Base-by-base conservation (phyloP, 2,329 filamentous ascomycete species). In the Pestalotiopsis sp. region DNA sequence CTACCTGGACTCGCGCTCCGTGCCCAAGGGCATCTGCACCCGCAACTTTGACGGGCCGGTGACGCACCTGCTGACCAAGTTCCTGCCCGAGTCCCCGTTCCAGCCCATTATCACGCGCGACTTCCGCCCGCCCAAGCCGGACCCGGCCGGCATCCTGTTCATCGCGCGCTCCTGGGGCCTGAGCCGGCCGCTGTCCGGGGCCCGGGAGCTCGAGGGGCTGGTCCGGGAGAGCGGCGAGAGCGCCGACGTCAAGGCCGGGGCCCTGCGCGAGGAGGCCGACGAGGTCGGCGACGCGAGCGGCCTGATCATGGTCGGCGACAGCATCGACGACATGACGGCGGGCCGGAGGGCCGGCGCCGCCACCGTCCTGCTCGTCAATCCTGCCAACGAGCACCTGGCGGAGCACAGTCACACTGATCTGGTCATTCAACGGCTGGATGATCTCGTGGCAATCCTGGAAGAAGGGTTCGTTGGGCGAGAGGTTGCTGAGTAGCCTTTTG, bases 321-420 rank as follows among this genome's bases (percentile, higher is more conserved):
- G 91, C 17, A 89, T 97, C 67, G 96, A 98, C 78, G 96, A 99
- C 78, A 97, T 98, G 89, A 93, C 91, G 7, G 94, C 95, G 0
- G 95, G 96, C 0, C 88, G 91, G 69, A 86, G 85, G 66, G 95
- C 95, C 0, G 95, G 95, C 1, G 93, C 95, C 1, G 92, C 94
- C 41, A 98, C 96, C 0, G 94, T 98, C n/a, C 78, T 98, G 77
- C 83, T 99, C 59, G 86, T 92, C 17, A 97, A 97, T 75, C 89
- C 93, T n/a, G 90, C 87, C n/a, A 97, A 97, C 77, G 80, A 79
- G 67, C 86, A 91, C 72, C 78, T 97, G 68, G 88, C 85, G 7
- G 84, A 88, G 27, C 92, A 97, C 77, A 87, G 90, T 72, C 89
- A 94, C 78, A 97, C 93, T 0, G 93, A 97, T 79, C 75, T 95